Conservation (phyloP, 805 yeast species). For the Wickerhamomyces kurtzmanii region DNA sequence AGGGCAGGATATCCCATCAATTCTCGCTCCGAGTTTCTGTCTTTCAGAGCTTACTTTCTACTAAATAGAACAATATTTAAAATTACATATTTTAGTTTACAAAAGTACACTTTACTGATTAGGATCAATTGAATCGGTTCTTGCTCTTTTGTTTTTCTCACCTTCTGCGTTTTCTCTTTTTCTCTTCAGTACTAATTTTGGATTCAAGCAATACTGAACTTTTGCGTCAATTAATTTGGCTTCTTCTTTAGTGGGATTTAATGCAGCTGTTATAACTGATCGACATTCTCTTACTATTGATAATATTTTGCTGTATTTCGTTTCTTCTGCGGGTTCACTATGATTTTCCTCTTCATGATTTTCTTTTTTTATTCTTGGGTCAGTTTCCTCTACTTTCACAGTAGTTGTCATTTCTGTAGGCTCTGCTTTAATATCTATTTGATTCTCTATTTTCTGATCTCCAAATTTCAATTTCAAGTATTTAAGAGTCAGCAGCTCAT, state of each 20-base stretch:
- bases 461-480: constrained; percentile 61
- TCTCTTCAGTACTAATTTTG: constrained; percentile 40
- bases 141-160: constrained; percentile 17
- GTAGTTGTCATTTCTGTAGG: constrained; percentile 3
- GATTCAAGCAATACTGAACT: constrained; percentile 53
- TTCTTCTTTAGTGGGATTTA: constrained; percentile 46
- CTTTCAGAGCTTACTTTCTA: no score
- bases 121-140: constrained; percentile 7
- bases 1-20: no score
- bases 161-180: constrained; percentile 22
- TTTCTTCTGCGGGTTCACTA: constrained; percentile 3
- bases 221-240: constrained; percentile 56
- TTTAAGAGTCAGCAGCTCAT: constrained; percentile 51
- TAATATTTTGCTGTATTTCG: constrained; percentile 30
- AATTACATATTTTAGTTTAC: no score
- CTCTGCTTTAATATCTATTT: constrained; percentile 4
- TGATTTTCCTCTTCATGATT: constrained; percentile 9
- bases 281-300: constrained; percentile 39
- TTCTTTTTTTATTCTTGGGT: constrained; percentile 7
- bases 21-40: no score
- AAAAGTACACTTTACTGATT: no score
- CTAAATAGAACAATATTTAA: no score
- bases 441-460: constrained; percentile 9
- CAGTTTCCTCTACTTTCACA: constrained; percentile 2
- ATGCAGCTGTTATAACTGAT: constrained; percentile 27